Percentiles rank a stretch among this genome's conserved stretches.
Evolutionary conservation across 2,329 filamentous ascomycete species (phyloP).

Genomic region (Aspergillus sp.): DNA sequence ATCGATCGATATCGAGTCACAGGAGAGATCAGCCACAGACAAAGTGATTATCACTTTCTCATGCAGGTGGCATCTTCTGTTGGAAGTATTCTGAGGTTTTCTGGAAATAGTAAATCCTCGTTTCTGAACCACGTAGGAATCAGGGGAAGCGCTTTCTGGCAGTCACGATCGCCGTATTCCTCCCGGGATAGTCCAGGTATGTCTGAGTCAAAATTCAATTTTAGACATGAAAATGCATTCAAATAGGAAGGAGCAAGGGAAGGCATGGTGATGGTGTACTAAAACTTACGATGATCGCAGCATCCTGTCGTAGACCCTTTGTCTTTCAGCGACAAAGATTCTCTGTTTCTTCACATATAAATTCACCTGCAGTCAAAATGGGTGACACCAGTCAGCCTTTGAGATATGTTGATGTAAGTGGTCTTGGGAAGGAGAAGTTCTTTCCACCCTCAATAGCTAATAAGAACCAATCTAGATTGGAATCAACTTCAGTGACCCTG

Average conservation of each 20-base stretch:
- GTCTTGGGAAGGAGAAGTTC: neutral
- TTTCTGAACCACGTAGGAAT: too few species aligned
- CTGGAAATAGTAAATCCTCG: too few species aligned
- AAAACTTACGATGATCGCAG: neutral
- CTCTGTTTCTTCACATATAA: slow-evolving; percentile 7
- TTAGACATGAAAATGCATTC: too few species aligned
- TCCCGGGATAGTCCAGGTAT: slow-evolving; percentile 1
- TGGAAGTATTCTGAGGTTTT: too few species aligned
- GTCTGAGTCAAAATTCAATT: neutral
- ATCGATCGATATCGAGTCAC: too few species aligned
- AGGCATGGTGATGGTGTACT: too few species aligned
- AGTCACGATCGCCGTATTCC: neutral
- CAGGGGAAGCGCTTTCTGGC: too few species aligned
- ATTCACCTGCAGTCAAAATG: slow-evolving; percentile 23
- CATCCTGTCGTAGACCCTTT: neutral
- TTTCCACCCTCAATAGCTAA: slow-evolving; percentile 8
- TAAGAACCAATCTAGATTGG: slow-evolving; percentile 56
- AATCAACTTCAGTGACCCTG: slow-evolving; percentile 91
- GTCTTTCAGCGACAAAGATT: neutral
- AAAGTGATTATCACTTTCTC: too few species aligned
- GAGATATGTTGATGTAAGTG: slow-evolving; percentile 45
- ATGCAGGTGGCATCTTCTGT: too few species aligned
- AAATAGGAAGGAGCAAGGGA: too few species aligned
- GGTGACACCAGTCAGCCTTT: slow-evolving; percentile 27
- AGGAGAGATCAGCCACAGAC: too few species aligned